Base-by-base conservation (phyloP, 139 green algal species). In the Chara braunii region DNA sequence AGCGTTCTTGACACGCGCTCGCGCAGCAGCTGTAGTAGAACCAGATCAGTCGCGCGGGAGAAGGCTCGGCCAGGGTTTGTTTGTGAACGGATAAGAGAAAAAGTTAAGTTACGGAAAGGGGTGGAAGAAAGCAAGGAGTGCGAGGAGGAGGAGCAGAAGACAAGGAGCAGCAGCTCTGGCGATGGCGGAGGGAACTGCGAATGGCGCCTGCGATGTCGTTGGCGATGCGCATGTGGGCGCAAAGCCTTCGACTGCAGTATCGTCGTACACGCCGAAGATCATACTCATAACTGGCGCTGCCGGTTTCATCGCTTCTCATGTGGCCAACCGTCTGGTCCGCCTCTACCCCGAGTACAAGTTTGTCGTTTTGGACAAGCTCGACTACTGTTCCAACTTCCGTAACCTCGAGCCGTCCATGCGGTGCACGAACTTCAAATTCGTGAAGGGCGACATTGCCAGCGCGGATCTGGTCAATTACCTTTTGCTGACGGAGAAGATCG, bases 341-440 rank as follows among this genome's bases (percentile, higher is more conserved):
- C 59, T 48, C 22, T 94, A 96, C 44, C 89, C 92, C 0, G 22
- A 94, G 0, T 92, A 89, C 79, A 95, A 95, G 79, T 83, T 92
- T 0, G 84, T 97, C 0, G 86, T 97, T 1, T 55, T 96, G 11
- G 92, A 97, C 73, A 94, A 94, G 77, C 70, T 99, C 51, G 93
- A 99, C 71, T 95, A 95, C 71, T 98, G 92, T 71, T 83, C 89
- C 1, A 89, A 72, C 35, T 14, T 90, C 40, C 81, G 85, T 14
- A 97, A 98, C 72, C 70, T 98, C 1, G 24, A 65, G 2, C 53
- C 31, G 5, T 35, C 85, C 1, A 64, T 60, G 24, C 67, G 80
- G 18, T 53, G 68, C 6, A 73, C 85, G 1, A 96, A 97, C 67
- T 93, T 93, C 72, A 93, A 95, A 81, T 95, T 97, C 40, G 80